phyloP scores from a whole-genome alignment of 345 rosid species.

The Eutrema yunnanense region DNA sequence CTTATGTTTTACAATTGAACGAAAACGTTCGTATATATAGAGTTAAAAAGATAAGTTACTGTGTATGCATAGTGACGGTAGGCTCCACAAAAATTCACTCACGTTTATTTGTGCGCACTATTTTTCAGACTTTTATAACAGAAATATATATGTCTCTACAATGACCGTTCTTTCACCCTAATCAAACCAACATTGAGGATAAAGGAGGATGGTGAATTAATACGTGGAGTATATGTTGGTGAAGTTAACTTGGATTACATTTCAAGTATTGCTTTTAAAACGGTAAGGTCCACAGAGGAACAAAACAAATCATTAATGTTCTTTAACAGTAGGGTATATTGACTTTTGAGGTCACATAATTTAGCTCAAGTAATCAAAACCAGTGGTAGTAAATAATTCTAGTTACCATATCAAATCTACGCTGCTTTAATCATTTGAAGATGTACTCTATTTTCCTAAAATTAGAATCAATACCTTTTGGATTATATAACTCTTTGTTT shows the following conservation, averaged over 20 bases:
- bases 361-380: background rate
- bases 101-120: too few relatives aligned
- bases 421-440: background rate
- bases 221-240: background rate
- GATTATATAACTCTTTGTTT: background rate
- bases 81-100: too few relatives aligned
- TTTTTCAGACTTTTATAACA: too few relatives aligned
- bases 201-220: background rate
- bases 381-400: background rate
- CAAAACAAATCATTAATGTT: background rate
- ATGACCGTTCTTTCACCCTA: too few relatives aligned
- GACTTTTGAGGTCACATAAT: background rate
- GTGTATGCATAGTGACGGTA: too few relatives aligned
- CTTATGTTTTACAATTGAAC: too few relatives aligned
- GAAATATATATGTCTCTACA: too few relatives aligned
- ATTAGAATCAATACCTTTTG: background rate
- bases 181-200: background rate
- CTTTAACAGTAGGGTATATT: background rate
- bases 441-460: background rate
- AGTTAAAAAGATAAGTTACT: too few relatives aligned
- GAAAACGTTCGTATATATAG: too few relatives aligned
- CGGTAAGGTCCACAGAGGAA: background rate
- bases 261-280: background rate
- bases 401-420: background rate
- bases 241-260: conserved; percentile 16